phyloP scores from a whole-genome alignment of 75 land plant genomes.

The Adiantum capillusveneris region DNA sequence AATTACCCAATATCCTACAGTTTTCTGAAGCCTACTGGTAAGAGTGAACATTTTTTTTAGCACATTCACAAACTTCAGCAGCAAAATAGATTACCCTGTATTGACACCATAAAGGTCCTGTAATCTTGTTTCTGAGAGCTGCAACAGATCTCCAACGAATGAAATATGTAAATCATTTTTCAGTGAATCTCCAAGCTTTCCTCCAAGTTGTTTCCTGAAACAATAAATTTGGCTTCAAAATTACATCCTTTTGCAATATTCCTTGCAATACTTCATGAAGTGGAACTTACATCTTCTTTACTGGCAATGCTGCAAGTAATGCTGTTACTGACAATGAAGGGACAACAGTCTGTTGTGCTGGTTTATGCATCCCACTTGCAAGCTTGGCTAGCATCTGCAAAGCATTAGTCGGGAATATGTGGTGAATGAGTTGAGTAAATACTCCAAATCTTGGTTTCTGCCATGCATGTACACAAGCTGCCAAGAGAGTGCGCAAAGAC shows the following conservation, averaged over 20 bases:
- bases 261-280: neutral
- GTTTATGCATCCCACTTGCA: slow-evolving; percentile 96
- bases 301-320: slow-evolving; percentile 63
- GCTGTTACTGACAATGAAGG: slow-evolving; percentile 62
- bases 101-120: slow-evolving; percentile 84
- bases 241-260: neutral
- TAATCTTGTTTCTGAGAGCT: slow-evolving; percentile 62
- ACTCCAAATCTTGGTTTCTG: no score
- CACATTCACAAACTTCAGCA: no score
- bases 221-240: no score
- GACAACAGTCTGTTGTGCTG: slow-evolving; percentile 93
- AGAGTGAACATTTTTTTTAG: no score
- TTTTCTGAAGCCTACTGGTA: no score
- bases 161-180: slow-evolving; percentile 71
- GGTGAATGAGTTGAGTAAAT: no score
- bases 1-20: no score
- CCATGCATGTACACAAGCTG: no score
- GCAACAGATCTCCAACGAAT: slow-evolving; percentile 79
- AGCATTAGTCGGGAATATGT: no score
- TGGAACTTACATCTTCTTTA: slow-evolving; percentile 76
- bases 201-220: slow-evolving; percentile 83
- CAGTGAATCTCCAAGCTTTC: slow-evolving; percentile 83
- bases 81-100: slow-evolving; percentile 57
- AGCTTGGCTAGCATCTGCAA: slow-evolving; percentile 94
- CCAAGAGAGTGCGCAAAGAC: no score